Percentiles rank a stretch among this genome's conserved stretches.
Evolutionary conservation across 179 eudicot species (phyloP).

Genomic region (Monotropa hypopitys): DNA sequence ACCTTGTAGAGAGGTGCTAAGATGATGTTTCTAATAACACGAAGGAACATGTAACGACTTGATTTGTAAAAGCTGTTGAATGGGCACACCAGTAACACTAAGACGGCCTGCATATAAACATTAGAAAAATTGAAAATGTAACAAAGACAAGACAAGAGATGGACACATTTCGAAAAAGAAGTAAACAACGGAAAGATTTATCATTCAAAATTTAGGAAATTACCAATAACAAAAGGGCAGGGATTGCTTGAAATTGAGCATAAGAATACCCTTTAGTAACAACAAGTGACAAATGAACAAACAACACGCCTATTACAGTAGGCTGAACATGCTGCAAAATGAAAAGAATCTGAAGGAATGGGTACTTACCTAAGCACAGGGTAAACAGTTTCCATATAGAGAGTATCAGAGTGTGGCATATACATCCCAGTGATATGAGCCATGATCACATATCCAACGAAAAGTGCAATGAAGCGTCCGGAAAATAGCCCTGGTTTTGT

Average conservation of each 20-base stretch:
- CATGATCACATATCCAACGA: constrained; percentile 71
- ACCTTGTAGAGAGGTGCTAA: constrained; percentile 84
- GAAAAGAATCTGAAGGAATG: neutral
- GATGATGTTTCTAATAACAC: constrained; percentile 55
- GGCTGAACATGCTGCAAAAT: constrained; percentile 85
- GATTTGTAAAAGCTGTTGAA: constrained; percentile 60
- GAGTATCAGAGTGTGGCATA: constrained; percentile 34
- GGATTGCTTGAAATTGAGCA: constrained; percentile 3
- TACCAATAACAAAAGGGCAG: neutral
- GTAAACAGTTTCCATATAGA: constrained; percentile 95
- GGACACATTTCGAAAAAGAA: too few species aligned
- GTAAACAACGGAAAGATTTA: neutral
- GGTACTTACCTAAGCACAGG: constrained; percentile 76
- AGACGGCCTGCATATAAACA: constrained; percentile 30
- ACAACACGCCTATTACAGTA: constrained; percentile 59
- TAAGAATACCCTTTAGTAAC: constrained; percentile 54
- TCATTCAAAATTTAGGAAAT: neutral
- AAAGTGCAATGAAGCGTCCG: constrained; percentile 51
- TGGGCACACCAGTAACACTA: constrained; percentile 60
- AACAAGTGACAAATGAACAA: constrained; percentile 52
- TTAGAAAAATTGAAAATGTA: neutral
- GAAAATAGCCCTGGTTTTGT: constrained; percentile 34
- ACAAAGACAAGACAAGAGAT: neutral
- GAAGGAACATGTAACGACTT: constrained; percentile 62
- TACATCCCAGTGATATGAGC: constrained; percentile 78